Evolutionary conservation across 2,329 filamentous ascomycete species (phyloP).

Genomic region (Fusarium buxicola): DNA sequence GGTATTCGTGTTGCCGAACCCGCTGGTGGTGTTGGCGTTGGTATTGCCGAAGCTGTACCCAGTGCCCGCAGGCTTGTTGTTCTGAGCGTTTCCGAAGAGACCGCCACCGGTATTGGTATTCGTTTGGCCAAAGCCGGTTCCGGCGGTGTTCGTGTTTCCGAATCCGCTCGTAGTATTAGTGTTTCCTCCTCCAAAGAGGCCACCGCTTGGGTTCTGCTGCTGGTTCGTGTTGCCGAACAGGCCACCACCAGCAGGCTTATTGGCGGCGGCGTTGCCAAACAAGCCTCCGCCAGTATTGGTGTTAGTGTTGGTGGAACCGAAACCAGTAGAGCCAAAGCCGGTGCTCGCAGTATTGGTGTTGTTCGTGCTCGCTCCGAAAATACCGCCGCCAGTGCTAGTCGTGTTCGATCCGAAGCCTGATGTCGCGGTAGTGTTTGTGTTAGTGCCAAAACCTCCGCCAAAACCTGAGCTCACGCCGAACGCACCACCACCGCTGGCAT

Average conservation of each 20-base stretch:
- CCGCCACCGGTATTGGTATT: constrained; percentile 48
- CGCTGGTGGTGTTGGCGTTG: constrained; percentile 41
- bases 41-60: constrained; percentile 60
- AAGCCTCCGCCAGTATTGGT: constrained; percentile 46
- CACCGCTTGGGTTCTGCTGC: constrained; percentile 41
- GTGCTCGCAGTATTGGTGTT: constrained; percentile 46
- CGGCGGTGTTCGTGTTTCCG: constrained; percentile 38
- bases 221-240: constrained; percentile 53
- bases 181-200: constrained; percentile 43
- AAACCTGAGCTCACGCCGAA: constrained; percentile 75
- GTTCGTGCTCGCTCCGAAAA: constrained; percentile 53
- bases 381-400: constrained; percentile 51
- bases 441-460: constrained; percentile 63
- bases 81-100: constrained; percentile 58
- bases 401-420: constrained; percentile 61
- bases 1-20: constrained; percentile 45
- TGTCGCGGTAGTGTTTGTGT: constrained; percentile 39
- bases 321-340: constrained; percentile 51
- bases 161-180: constrained; percentile 35
- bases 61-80: constrained; percentile 52
- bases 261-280: constrained; percentile 47
- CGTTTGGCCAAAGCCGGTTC: constrained; percentile 54
- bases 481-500: constrained; percentile 83
- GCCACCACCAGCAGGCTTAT: constrained; percentile 49
- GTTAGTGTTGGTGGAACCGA: constrained; percentile 52